Evolutionary conservation across 2,329 filamentous ascomycete genomes (phyloP).

Genomic region (Penicillium sp.): DNA sequence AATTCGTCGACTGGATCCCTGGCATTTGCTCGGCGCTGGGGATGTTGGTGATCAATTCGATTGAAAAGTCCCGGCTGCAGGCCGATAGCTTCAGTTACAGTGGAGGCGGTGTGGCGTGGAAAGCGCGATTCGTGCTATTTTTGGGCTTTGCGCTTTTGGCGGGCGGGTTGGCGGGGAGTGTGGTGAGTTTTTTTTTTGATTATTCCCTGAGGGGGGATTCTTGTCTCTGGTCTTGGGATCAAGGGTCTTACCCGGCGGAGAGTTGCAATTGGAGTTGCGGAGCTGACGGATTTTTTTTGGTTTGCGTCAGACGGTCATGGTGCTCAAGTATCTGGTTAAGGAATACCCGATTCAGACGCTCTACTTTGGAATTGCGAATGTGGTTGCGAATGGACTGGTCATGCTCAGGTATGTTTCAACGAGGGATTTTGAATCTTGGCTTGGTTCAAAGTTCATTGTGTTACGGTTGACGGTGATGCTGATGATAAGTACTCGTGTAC

Average conservation of each 20-base stretch:
- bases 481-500: background rate
- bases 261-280: background rate
- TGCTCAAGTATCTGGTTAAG: conserved; percentile 60
- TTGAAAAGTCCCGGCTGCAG: conserved; percentile 60
- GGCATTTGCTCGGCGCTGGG: conserved; percentile 63
- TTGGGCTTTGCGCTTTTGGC: conserved; percentile 64
- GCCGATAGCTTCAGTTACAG: conserved; percentile 61
- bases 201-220: background rate
- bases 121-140: conserved; percentile 62
- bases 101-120: conserved; percentile 64
- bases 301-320: conserved; percentile 51
- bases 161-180: conserved; percentile 60
- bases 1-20: conserved; percentile 67
- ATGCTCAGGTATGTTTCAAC: conserved; percentile 56
- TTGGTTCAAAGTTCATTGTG: background rate
- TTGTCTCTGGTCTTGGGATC: background rate
- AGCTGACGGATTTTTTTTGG: background rate
- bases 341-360: conserved; percentile 56
- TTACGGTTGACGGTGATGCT: conserved; percentile 1
- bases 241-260: background rate
- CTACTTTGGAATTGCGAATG: conserved; percentile 63
- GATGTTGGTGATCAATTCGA: conserved; percentile 67
- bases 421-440: too few relatives aligned
- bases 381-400: conserved; percentile 58
- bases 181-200: conserved; percentile 39